Conservation (phyloP, 495 filamentous ascomycete species). For the Darksidea phi region DNA sequence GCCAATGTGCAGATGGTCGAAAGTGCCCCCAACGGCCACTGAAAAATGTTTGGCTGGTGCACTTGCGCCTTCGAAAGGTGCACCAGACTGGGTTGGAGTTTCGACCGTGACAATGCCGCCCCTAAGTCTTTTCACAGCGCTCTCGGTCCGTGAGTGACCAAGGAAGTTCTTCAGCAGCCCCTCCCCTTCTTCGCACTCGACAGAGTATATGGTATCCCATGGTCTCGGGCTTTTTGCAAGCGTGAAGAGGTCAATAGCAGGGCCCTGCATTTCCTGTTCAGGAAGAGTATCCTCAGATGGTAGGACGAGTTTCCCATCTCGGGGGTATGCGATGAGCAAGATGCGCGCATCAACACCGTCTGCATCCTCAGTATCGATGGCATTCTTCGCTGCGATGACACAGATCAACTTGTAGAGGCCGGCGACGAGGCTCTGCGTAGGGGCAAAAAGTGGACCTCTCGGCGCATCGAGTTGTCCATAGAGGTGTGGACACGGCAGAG, state of each 20-base stretch:
- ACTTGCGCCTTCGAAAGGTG: not conserved
- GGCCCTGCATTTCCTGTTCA: constrained; percentile 44
- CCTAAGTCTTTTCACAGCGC: constrained; percentile 49
- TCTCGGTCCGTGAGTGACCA: constrained; percentile 34
- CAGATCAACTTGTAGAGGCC: constrained; percentile 76
- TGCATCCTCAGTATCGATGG: constrained; percentile 62
- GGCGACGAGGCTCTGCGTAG: constrained; percentile 68
- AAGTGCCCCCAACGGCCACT: constrained; percentile 89
- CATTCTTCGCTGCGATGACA: constrained; percentile 60
- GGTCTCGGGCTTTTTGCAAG: constrained; percentile 57
- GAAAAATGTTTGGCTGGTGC: constrained; percentile 48
- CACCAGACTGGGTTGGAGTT: not conserved
- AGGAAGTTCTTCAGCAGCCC: constrained; percentile 40
- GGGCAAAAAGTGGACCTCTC: constrained; percentile 57
- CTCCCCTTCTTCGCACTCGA: constrained; percentile 59
- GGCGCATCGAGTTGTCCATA: constrained; percentile 45
- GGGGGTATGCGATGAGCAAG: constrained; percentile 64
- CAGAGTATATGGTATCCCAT: constrained; percentile 71
- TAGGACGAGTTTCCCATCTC: constrained; percentile 36
- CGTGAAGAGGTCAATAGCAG: constrained; percentile 54
- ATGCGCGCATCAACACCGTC: constrained; percentile 77
- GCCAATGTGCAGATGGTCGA: constrained; percentile 94
- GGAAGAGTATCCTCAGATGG: constrained; percentile 41
- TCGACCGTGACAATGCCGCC: constrained; percentile 33
- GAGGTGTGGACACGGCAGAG: constrained; percentile 54